phyloP scores from a whole-genome alignment of 2,329 filamentous ascomycete genomes.

The Chaetomiaceae sp. region DNA sequence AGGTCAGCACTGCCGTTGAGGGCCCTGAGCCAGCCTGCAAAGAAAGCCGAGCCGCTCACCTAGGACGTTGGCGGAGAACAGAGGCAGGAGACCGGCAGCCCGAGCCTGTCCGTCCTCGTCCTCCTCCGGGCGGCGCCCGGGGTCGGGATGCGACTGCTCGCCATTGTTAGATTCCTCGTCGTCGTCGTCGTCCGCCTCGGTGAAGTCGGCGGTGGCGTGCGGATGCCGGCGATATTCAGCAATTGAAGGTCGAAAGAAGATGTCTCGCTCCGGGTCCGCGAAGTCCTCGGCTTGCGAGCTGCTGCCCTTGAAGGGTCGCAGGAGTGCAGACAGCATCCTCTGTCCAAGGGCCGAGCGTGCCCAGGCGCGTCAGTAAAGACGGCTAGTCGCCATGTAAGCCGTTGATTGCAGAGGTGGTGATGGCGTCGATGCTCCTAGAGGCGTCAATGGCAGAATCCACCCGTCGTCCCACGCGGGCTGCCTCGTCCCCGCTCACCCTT shows the following conservation, averaged over 20 bases:
- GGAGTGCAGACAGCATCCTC: conserved; percentile 30
- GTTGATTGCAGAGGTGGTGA: neutral
- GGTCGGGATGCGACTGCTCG: conserved; percentile 26
- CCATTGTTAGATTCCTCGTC: conserved; percentile 36
- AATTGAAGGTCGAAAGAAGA: conserved; percentile 19
- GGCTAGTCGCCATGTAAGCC: conserved; percentile 22
- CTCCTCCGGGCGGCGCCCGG: conserved; percentile 29
- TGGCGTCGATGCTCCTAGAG: neutral
- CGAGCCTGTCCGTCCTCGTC: conserved; percentile 29
- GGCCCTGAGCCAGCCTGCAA: neutral
- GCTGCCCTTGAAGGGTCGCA: conserved; percentile 29
- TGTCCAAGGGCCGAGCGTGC: conserved; percentile 19
- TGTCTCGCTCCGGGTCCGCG: conserved; percentile 16
- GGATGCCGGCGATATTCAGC: conserved; percentile 35
- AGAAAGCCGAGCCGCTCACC: conserved; percentile 44
- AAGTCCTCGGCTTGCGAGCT: conserved; percentile 20
- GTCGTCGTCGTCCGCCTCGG: conserved; percentile 53
- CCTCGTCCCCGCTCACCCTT: neutral
- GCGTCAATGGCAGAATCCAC: conserved; percentile 1
- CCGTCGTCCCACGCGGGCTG: neutral
- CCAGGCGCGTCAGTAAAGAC: conserved; percentile 19
- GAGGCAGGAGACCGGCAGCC: conserved; percentile 50
- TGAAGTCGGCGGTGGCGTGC: conserved; percentile 59
- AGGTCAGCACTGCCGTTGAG: conserved; percentile 21
- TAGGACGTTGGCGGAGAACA: conserved; percentile 74